phyloP scores from a whole-genome alignment of 306 rosid genomes.

The Sechiopsis laciniata region DNA sequence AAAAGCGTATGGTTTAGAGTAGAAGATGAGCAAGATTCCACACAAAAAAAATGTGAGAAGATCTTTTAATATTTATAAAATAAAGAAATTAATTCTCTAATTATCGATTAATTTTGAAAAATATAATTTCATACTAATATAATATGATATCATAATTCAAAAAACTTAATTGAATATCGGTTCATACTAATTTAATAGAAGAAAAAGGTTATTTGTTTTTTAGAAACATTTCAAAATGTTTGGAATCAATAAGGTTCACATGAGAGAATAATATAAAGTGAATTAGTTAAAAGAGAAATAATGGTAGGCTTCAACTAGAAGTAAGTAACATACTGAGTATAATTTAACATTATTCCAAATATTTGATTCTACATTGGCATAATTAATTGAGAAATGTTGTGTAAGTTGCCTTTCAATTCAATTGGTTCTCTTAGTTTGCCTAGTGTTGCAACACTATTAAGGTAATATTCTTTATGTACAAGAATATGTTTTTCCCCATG shows the following conservation, averaged over 20 bases:
- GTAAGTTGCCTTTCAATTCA: constrained; percentile 3
- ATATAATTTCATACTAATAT: too few species aligned
- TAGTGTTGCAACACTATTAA: background rate
- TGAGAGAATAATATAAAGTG: background rate
- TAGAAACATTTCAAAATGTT: background rate
- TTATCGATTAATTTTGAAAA: too few species aligned
- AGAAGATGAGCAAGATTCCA: background rate
- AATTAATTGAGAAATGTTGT: background rate
- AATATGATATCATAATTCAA: too few species aligned
- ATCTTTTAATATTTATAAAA: too few species aligned
- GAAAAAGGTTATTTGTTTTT: background rate
- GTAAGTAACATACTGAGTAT: background rate
- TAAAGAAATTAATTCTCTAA: too few species aligned
- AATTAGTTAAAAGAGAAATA: background rate
- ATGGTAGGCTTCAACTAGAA: background rate
- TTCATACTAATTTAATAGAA: background rate
- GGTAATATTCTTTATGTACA: background rate
- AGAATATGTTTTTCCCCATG: background rate
- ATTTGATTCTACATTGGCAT: background rate
- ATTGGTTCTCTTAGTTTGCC: background rate
- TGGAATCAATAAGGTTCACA: background rate
- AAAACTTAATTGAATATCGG: background rate
- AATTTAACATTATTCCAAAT: background rate
- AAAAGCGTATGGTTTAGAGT: background rate
- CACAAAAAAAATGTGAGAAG: too few species aligned